Evolutionary conservation across 495 filamentous ascomycete genomes (phyloP).

Genomic region (Neurospora sublineolata): DNA sequence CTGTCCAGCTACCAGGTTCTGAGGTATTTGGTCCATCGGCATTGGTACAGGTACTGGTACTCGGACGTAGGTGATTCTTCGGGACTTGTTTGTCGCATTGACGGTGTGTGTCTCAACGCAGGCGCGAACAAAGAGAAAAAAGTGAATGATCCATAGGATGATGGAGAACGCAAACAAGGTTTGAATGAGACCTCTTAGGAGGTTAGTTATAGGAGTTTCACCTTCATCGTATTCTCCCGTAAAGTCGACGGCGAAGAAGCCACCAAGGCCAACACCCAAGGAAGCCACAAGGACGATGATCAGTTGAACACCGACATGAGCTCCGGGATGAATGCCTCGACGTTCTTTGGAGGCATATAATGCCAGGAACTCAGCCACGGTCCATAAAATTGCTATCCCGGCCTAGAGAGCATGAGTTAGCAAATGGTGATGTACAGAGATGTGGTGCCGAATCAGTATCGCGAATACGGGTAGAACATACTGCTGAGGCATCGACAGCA

Average conservation of each 20-base stretch:
- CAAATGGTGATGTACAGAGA: not conserved
- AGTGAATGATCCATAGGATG: slow-evolving; percentile 17
- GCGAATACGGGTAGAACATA: slow-evolving; percentile 2
- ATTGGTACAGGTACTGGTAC: slow-evolving; percentile 3
- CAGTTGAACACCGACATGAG: slow-evolving; percentile 27
- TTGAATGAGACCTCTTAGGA: not conserved
- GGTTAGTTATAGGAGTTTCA: slow-evolving; percentile 1
- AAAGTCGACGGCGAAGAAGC: slow-evolving; percentile 3
- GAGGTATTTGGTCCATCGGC: not conserved
- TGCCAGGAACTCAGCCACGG: slow-evolving; percentile 23
- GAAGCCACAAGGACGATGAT: slow-evolving; percentile 17
- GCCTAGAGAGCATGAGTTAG: slow-evolving; percentile 13
- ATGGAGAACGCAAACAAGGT: slow-evolving; percentile 9
- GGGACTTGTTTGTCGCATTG: slow-evolving; percentile 8
- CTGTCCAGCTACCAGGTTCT: not conserved
- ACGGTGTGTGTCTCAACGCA: slow-evolving; percentile 30
- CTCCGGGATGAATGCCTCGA: slow-evolving; percentile 26
- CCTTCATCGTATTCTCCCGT: slow-evolving; percentile 3
- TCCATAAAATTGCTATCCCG: slow-evolving; percentile 25
- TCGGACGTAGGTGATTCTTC: slow-evolving; percentile 1
- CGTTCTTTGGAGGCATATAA: slow-evolving; percentile 13
- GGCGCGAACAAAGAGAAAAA: slow-evolving; percentile 32
- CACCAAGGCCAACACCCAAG: slow-evolving; percentile 9
- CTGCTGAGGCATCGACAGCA: slow-evolving; percentile 4
- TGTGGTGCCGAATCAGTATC: not conserved